These are phyloP conservation scores for Kurtzmaniella quercitrusa DNA, from an alignment of 1,139 yeast genomes.

Conservation along the genomic window DNA sequence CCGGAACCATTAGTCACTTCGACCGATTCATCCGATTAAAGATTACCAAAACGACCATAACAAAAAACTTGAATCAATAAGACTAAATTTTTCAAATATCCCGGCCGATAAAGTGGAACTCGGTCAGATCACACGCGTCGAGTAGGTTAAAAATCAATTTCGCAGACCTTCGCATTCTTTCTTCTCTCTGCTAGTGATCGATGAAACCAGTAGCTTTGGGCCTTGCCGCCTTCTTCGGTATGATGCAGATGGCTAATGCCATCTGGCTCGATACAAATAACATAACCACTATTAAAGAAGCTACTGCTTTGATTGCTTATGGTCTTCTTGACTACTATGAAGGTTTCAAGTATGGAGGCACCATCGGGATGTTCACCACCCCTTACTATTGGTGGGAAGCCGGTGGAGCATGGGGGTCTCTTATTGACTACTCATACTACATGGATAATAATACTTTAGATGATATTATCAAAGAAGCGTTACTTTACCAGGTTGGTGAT, in stretches of 20 bases:
- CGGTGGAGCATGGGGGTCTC: slow-evolving; percentile 81
- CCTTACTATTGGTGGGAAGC: slow-evolving; percentile 97
- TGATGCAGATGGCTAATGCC: slow-evolving; percentile 12
- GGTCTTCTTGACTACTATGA: slow-evolving; percentile 74
- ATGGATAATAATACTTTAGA: slow-evolving; percentile 62
- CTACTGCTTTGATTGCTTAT: slow-evolving; percentile 52
- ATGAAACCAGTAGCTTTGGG: background rate
- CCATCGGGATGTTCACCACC: slow-evolving; percentile 68
- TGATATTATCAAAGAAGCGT: slow-evolving; percentile 50
- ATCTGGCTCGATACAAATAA: slow-evolving; percentile 36
- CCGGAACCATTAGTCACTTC: too few relatives aligned
- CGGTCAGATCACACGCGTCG: too few relatives aligned
- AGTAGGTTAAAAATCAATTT: background rate
- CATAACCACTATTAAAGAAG: slow-evolving; percentile 36
- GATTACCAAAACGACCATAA: too few relatives aligned
- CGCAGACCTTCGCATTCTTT: too few relatives aligned
- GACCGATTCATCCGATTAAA: too few relatives aligned
- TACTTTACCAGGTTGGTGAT: slow-evolving; percentile 64
- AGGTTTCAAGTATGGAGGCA: slow-evolving; percentile 63
- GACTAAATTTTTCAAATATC: too few relatives aligned
- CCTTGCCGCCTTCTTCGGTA: background rate
- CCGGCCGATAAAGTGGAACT: too few relatives aligned
- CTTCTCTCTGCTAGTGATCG: background rate
- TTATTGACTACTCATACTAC: slow-evolving; percentile 63
- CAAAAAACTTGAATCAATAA: too few relatives aligned